Percentiles rank a stretch among this genome's conserved stretches.
These are phyloP conservation scores for Leishmania braziliensis DNA, from an alignment of 208 protist genomes.

Conservation along the genomic window DNA sequence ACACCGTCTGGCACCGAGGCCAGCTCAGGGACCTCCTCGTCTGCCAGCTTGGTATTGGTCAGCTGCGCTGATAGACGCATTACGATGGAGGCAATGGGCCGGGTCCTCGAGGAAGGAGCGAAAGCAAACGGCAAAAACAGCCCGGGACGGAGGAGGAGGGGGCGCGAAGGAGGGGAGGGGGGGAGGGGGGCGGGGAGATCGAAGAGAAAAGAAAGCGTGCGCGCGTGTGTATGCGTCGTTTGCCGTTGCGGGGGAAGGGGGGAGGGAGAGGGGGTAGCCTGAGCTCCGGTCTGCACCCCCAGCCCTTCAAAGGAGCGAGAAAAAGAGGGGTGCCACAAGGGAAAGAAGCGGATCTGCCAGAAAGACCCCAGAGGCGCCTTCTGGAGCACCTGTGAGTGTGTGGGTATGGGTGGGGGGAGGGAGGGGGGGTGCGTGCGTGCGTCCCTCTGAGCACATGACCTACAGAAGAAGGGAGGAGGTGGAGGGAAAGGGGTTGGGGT, in stretches of 20 bases:
- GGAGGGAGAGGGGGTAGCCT: neutral
- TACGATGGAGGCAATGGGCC: neutral
- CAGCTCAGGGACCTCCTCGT: slow-evolving; percentile 29
- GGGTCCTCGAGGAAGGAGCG: neutral
- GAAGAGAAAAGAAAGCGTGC: neutral
- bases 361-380: neutral
- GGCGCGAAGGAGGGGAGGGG: neutral
- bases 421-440: neutral
- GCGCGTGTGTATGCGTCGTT: neutral
- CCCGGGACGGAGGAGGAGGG: neutral
- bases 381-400: too few relatives aligned
- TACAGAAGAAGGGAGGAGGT: neutral
- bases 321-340: neutral
- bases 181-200: neutral
- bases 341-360: neutral
- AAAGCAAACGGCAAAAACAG: neutral
- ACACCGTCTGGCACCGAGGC: slow-evolving; percentile 59
- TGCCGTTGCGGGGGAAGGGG: too few relatives aligned
- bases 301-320: neutral
- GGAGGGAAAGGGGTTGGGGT: neutral
- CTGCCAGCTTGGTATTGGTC: slow-evolving; percentile 4
- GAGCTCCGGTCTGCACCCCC: neutral
- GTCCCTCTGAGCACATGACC: neutral
- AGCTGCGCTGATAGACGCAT: slow-evolving; percentile 17
- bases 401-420: neutral